Evolutionary conservation across 2,329 filamentous ascomycete species (phyloP).

Genomic region (Zymoseptoria crescenta): DNA sequence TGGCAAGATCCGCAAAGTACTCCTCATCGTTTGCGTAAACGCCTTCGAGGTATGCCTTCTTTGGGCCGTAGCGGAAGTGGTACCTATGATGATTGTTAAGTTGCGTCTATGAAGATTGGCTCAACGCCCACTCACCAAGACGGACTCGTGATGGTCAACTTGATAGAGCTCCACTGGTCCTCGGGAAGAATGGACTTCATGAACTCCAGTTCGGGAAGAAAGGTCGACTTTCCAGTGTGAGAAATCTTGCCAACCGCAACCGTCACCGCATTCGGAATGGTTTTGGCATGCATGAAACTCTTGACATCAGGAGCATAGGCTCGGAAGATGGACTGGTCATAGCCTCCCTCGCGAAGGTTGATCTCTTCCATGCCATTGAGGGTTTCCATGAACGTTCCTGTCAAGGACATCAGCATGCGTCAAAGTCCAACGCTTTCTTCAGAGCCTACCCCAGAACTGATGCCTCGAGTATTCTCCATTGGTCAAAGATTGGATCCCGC

Average conservation of each 20-base stretch:
- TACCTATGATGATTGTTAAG: slow-evolving; percentile 45
- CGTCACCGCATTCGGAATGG: slow-evolving; percentile 50
- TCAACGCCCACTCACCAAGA: slow-evolving; percentile 18
- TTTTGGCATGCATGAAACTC: slow-evolving; percentile 51
- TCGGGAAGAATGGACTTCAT: slow-evolving; percentile 53
- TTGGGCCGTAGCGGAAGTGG: slow-evolving; percentile 56
- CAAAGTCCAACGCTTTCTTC: neutral
- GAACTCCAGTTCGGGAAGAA: slow-evolving; percentile 52
- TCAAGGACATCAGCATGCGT: neutral
- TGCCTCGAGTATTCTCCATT: slow-evolving; percentile 29
- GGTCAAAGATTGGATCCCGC: slow-evolving; percentile 26
- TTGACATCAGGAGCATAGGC: slow-evolving; percentile 55
- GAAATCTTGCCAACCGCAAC: slow-evolving; percentile 52
- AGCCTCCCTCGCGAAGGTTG: slow-evolving; percentile 29
- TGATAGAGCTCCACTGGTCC: slow-evolving; percentile 57
- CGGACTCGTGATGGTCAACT: slow-evolving; percentile 28
- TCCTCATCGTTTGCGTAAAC: slow-evolving; percentile 41
- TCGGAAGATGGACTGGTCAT: slow-evolving; percentile 46
- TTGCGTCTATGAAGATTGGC: neutral
- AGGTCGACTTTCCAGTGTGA: slow-evolving; percentile 47
- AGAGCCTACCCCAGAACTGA: slow-evolving; percentile 21
- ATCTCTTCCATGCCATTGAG: slow-evolving; percentile 43
- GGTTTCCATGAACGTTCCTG: slow-evolving; percentile 28
- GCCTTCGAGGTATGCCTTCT: slow-evolving; percentile 38
- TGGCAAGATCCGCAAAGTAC: slow-evolving; percentile 41